Evolutionary conservation across 75 land plant genomes (phyloP).

Genomic region (Cunninghamia lanceolata): DNA sequence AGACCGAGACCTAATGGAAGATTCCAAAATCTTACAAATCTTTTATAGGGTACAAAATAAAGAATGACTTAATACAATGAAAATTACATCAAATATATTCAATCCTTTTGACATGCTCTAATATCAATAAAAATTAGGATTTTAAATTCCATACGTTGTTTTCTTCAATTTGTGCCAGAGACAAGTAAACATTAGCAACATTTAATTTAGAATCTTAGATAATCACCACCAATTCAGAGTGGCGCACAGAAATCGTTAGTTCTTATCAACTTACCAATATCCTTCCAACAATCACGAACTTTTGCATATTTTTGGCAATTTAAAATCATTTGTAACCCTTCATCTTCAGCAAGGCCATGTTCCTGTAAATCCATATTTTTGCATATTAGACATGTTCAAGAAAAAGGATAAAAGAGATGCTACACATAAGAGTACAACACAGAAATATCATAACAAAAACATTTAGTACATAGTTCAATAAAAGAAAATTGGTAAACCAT

Average conservation of each 20-base stretch:
- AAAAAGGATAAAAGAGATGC: neutral
- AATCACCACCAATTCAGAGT: neutral
- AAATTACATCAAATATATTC: neutral
- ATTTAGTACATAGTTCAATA: neutral
- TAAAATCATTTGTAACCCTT: conserved; percentile 50
- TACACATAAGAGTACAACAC: neutral
- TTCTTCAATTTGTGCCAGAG: neutral
- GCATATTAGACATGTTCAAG: neutral
- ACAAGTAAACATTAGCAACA: neutral
- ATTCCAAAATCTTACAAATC: neutral
- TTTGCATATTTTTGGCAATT: conserved; percentile 25
- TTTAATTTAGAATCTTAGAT: neutral
- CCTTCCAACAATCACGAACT: conserved; percentile 59
- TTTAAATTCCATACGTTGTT: neutral
- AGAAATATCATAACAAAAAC: neutral
- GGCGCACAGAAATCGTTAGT: neutral
- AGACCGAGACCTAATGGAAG: neutral
- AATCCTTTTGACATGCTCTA: neutral
- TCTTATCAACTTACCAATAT: conserved; percentile 38
- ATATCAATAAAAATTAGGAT: neutral
- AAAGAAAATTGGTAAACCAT: neutral
- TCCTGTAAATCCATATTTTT: conserved; percentile 10
- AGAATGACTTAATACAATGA: neutral
- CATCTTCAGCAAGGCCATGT: conserved; percentile 41
- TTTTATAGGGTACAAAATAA: neutral